Percentiles rank a stretch among this genome's conserved stretches.
Conservation (phyloP, 1,139 yeast genomes). For the Arxiozyma slooffiae region DNA sequence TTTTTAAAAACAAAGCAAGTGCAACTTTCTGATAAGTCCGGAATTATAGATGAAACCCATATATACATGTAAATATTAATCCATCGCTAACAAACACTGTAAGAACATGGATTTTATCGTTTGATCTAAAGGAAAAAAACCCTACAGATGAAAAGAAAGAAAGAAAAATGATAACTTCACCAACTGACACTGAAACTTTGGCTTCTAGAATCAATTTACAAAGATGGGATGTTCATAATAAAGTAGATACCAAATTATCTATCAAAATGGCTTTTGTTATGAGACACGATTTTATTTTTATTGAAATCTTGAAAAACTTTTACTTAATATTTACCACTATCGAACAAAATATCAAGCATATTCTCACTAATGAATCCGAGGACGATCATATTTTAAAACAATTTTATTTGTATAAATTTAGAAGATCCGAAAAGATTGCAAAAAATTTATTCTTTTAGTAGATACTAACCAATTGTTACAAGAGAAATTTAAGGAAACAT, state of each 20-base stretch:
- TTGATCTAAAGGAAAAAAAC: not conserved
- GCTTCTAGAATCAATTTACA: slow-evolving; percentile 69
- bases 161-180: slow-evolving; percentile 45
- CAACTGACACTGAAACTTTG: slow-evolving; percentile 68
- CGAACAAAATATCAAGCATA: slow-evolving; percentile 58
- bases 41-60: not conserved
- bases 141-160: not conserved
- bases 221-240: slow-evolving; percentile 58
- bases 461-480: not conserved
- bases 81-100: not conserved
- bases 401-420: slow-evolving; percentile 65
- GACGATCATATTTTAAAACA: slow-evolving; percentile 35
- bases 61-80: not conserved
- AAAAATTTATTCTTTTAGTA: slow-evolving; percentile 51
- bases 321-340: slow-evolving; percentile 66
- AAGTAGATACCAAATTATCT: slow-evolving; percentile 59
- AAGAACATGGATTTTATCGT: not conserved
- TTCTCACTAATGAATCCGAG: slow-evolving; percentile 32
- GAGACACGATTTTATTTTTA: slow-evolving; percentile 62
- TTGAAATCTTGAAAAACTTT: slow-evolving; percentile 73
- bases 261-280: slow-evolving; percentile 66
- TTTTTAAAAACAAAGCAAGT: not conserved
- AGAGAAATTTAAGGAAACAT: slow-evolving; percentile 10
- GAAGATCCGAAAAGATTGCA: slow-evolving; percentile 49
- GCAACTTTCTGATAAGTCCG: not conserved